A percentile compares a stretch with the other conserved stretches of the same genome.
phyloP scores from a whole-genome alignment of 305 asterid genomes.

The Fraxinus ornus region DNA sequence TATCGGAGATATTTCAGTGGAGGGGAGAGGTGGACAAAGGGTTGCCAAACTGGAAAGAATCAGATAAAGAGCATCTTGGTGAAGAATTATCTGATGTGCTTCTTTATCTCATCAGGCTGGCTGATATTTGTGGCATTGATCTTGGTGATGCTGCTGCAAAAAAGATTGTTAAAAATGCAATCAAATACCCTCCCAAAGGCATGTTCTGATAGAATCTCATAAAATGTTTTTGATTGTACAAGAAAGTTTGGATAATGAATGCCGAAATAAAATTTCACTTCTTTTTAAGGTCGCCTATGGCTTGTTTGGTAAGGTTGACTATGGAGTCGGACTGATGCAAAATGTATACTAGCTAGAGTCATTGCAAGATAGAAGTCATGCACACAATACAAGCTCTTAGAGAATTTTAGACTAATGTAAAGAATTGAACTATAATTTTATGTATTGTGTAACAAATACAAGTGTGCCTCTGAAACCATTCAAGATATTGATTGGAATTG shows the following conservation, averaged over 20 bases:
- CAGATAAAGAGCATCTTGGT: conserved; percentile 58
- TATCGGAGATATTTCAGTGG: conserved; percentile 63
- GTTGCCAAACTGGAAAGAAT: conserved; percentile 52
- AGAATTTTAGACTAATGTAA: not conserved
- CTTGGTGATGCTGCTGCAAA: conserved; percentile 45
- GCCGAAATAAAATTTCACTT: not conserved
- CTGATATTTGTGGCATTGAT: conserved; percentile 63
- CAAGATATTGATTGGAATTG: not conserved
- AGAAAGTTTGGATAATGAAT: not conserved
- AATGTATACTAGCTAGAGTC: not conserved
- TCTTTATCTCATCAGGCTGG: conserved; percentile 48
- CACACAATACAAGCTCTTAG: not conserved
- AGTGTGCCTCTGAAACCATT: not conserved
- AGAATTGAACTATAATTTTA: not conserved
- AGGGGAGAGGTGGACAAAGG: conserved; percentile 59
- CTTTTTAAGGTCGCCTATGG: not conserved
- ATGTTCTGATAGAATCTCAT: not conserved
- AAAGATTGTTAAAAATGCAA: conserved; percentile 47
- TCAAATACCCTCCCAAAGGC: conserved; percentile 43
- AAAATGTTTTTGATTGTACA: not conserved
- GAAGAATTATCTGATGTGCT: conserved; percentile 63
- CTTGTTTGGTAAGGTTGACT: not conserved
- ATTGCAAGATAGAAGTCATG: not conserved
- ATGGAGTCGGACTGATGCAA: not conserved
- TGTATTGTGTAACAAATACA: not conserved